phyloP scores from a whole-genome alignment of 352 stramenopile species.

The Phytopythium oedochilum region DNA sequence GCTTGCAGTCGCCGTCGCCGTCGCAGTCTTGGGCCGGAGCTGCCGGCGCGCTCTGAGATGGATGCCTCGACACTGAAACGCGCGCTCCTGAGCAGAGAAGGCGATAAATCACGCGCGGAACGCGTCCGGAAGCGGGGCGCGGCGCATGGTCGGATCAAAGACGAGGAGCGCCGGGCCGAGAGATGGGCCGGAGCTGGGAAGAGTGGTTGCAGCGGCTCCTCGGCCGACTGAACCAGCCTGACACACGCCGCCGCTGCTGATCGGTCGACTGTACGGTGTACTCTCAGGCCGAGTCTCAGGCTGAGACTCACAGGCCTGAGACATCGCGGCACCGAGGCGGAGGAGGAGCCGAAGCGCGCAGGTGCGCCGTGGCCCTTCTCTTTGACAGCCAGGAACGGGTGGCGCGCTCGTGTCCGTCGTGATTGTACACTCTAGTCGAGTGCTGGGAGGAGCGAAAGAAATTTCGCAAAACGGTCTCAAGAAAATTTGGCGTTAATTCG shows the following conservation, averaged over 20 bases:
- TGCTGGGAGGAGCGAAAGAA: neutral
- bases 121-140: neutral
- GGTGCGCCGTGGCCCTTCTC: neutral
- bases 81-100: neutral
- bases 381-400: neutral
- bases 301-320: too few relatives aligned
- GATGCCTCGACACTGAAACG: neutral
- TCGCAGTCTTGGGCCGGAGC: neutral
- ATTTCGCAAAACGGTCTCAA: neutral
- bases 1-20: neutral
- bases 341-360: too few relatives aligned
- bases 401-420: too few relatives aligned
- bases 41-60: neutral
- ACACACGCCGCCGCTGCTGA: too few relatives aligned
- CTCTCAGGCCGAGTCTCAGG: too few relatives aligned
- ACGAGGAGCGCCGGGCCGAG: neutral
- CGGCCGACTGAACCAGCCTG: neutral
- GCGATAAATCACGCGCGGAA: neutral
- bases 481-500: too few relatives aligned
- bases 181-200: neutral
- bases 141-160: slow-evolving; percentile 3
- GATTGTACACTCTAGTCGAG: too few relatives aligned
- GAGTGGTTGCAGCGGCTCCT: neutral
- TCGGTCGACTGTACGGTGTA: too few relatives aligned
- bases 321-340: neutral